Base-by-base conservation (phyloP, 139 green algal genomes). In the Marvania coccoides region DNA sequence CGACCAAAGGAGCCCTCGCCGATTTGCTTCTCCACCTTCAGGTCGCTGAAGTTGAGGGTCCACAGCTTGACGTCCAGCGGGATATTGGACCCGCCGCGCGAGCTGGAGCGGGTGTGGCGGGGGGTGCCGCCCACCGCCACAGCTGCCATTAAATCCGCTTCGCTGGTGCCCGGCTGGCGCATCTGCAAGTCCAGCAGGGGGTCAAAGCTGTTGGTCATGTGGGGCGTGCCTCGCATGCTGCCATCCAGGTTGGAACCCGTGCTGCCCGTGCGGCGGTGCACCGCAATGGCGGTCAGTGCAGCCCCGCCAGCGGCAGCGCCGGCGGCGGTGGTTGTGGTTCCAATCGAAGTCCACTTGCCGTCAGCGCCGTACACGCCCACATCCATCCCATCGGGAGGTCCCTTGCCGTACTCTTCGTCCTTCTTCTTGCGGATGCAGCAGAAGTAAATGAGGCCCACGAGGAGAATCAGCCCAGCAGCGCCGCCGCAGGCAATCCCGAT, bases 1-100 rank as follows among this genome's bases (percentile, higher is more conserved):
- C 74, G 67, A n/a, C 83, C 83, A 63, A 89, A 89, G 34, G 63
- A 79, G 7, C 83, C 83, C 54, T 85, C 72, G 1, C 83, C 83
- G 47, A 89, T 84, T 56, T 82, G 71, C 46, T 80, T 76, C 19
- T 79, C 58, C 14, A 88, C 65, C 19, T 80, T 59, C 38, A 80
- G 63, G 7, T 77, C 76, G 40, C 63, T 39, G 58, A 54, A 63
- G 28, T 57, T 45, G 19, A 79, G 45, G 60, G 53, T 31, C 65
- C 31, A 34, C 39, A 78, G n/a, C 31, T 73, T 61, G 29, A 72
- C 66, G 12, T 70, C 69, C 39, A 77, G 46, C 34, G 31, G 30
- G 6, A 66, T n/a, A 4, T n/a, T 19, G 28, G 40, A 26, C 30
- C 34, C 23, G 8, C 7, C 23, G 19, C 48, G 9, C 48, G 9